Conservation (phyloP, 2,329 filamentous ascomycete genomes). For the Aureobasidium namibiae region DNA sequence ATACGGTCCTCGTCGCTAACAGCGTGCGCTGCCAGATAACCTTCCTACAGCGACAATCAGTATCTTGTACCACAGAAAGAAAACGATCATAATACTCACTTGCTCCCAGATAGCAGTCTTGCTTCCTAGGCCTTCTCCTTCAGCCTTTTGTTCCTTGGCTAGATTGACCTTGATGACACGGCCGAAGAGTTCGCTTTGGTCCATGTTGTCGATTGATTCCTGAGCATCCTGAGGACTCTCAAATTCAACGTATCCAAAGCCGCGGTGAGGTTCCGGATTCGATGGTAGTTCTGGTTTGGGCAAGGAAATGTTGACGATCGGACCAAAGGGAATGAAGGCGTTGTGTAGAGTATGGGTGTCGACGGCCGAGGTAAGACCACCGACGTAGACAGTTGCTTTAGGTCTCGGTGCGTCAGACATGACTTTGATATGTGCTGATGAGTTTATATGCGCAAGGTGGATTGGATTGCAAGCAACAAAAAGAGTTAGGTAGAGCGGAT, state of each 20-base stretch:
- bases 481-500: not conserved
- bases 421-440: slow-evolving; percentile 18
- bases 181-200: slow-evolving; percentile 90
- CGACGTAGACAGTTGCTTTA: slow-evolving; percentile 88
- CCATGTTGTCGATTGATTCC: slow-evolving; percentile 98
- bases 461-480: not conserved
- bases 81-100: slow-evolving; percentile 47
- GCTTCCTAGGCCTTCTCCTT: slow-evolving; percentile 79
- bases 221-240: slow-evolving; percentile 77
- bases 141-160: slow-evolving; percentile 85
- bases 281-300: slow-evolving; percentile 81
- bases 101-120: slow-evolving; percentile 96
- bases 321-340: slow-evolving; percentile 93
- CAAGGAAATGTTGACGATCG: slow-evolving; percentile 83
- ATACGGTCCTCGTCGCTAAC: slow-evolving; percentile 70
- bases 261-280: slow-evolving; percentile 70
- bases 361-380: slow-evolving; percentile 74
- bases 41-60: slow-evolving; percentile 57
- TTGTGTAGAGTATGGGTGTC: slow-evolving; percentile 70
- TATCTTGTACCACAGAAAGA: not conserved
- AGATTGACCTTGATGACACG: slow-evolving; percentile 84
- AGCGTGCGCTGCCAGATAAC: slow-evolving; percentile 83
- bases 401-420: slow-evolving; percentile 80
- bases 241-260: slow-evolving; percentile 95
- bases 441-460: slow-evolving; percentile 6